phyloP scores from a whole-genome alignment of 2,329 filamentous ascomycete genomes.

The Juglanconis juglandina region DNA sequence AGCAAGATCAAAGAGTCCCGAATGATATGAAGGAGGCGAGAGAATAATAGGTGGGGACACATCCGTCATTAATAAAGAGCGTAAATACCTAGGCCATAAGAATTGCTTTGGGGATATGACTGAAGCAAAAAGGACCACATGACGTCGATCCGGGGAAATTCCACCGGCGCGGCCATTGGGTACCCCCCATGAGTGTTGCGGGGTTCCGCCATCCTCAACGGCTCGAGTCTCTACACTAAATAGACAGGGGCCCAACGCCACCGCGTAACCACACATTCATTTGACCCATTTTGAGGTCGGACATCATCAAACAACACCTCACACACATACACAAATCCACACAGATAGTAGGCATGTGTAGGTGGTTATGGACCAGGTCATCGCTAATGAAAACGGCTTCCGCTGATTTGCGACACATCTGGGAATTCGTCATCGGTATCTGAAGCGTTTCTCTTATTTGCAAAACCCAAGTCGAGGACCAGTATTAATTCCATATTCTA shows the following conservation, averaged over 20 bases:
- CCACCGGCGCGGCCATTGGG: not conserved
- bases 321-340: not conserved
- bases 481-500: not conserved
- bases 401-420: not conserved
- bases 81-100: not conserved
- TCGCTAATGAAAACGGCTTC: no score
- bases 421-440: no score
- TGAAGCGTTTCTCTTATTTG: no score
- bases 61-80: not conserved
- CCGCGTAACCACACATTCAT: not conserved
- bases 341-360: no score
- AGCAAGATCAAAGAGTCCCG: not conserved
- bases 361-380: no score
- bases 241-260: not conserved
- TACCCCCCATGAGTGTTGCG: no score
- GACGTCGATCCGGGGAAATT: constrained; percentile 11
- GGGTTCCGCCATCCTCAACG: not conserved
- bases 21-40: not conserved
- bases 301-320: not conserved
- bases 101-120: not conserved
- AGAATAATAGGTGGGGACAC: not conserved
- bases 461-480: not conserved
- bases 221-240: not conserved
- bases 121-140: constrained; percentile 8
- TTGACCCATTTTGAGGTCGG: not conserved